phyloP scores from a whole-genome alignment of 2,329 filamentous ascomycete species.

The Colletotrichum tropicale region DNA sequence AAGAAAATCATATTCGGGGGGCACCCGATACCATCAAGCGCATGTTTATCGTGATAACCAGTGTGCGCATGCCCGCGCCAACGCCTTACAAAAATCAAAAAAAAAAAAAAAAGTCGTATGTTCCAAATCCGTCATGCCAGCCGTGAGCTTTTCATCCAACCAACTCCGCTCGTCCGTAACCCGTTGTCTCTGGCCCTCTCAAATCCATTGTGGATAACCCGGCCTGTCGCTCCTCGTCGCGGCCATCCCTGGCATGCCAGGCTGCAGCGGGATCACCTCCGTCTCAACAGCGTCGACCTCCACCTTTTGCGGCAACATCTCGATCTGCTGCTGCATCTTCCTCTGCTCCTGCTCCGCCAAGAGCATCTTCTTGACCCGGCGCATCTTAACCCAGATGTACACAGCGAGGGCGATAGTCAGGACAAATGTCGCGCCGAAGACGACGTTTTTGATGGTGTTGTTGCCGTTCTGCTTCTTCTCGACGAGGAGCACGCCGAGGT shows the following conservation, averaged over 20 bases:
- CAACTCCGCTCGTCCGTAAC: not conserved
- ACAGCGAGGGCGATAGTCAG: slow-evolving; percentile 38
- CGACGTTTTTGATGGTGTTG: slow-evolving; percentile 34
- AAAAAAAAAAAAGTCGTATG: not conserved
- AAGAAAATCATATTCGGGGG: not conserved
- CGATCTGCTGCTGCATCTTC: slow-evolving; percentile 4
- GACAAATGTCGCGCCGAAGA: slow-evolving; percentile 35
- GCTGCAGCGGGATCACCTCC: not conserved
- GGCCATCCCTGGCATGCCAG: not conserved
- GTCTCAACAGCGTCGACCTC: slow-evolving; percentile 1
- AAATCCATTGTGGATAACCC: slow-evolving; percentile 14
- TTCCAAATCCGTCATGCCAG: not conserved
- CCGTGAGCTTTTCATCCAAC: not conserved
- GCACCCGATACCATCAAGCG: not conserved
- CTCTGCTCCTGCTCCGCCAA: slow-evolving; percentile 35
- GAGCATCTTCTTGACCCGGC: slow-evolving; percentile 34
- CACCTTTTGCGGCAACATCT: not conserved
- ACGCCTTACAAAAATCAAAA: not conserved
- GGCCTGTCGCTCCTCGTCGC: not conserved
- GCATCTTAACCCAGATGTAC: slow-evolving; percentile 42
- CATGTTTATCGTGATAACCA: not conserved
- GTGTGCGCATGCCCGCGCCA: not conserved
- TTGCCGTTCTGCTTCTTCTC: slow-evolving; percentile 29
- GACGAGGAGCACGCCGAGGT: slow-evolving; percentile 41
- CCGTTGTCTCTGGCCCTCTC: not conserved